Conservation (phyloP, 257 asterid species). For the Solanum rostratum region DNA sequence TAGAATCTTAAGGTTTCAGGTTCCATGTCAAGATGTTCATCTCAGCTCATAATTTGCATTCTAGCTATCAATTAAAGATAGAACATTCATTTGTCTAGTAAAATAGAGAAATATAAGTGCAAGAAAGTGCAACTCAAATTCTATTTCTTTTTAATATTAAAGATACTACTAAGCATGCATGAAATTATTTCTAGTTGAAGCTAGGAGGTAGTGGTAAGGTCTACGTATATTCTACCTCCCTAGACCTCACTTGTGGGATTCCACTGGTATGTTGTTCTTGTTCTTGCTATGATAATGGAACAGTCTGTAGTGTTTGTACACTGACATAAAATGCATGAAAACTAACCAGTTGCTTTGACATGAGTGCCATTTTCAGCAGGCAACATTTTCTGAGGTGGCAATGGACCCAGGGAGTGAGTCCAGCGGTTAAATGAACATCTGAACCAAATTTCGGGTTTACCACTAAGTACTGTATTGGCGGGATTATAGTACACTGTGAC, state of each 20-base stretch:
- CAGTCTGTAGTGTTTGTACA: background rate
- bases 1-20: background rate
- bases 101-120: background rate
- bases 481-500: slow-evolving; percentile 81
- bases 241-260: no score
- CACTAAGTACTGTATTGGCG: slow-evolving; percentile 71
- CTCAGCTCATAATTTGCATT: background rate
- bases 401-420: slow-evolving; percentile 82
- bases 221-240: no score
- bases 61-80: background rate
- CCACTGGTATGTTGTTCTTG: no score
- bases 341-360: slow-evolving; percentile 69
- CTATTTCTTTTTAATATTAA: background rate
- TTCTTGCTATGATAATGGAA: background rate
- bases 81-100: background rate
- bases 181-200: background rate
- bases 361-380: slow-evolving; percentile 59
- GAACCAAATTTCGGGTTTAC: slow-evolving; percentile 91
- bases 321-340: background rate
- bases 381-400: slow-evolving; percentile 82
- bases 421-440: slow-evolving; percentile 96
- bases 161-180: background rate
- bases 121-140: background rate
- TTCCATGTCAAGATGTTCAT: background rate
- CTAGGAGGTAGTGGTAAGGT: no score